A percentile compares a stretch with the other conserved stretches of the same genome.
Conservation (phyloP, 495 filamentous ascomycete species). For the Pseudevernia furfuracea region DNA sequence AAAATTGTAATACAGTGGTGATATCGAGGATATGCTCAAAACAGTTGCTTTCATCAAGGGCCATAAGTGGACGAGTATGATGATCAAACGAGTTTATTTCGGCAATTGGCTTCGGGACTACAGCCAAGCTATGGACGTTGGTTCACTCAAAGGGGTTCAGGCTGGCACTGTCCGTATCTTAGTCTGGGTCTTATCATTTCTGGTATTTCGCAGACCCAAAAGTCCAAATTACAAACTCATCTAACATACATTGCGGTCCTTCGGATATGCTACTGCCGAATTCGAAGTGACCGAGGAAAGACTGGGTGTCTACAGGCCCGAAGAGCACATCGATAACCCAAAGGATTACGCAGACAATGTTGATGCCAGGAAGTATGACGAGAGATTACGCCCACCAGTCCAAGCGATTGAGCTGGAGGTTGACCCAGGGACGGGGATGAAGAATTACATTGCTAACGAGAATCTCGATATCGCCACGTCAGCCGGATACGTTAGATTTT, state of each 20-base stretch:
- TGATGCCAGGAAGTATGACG: constrained; percentile 79
- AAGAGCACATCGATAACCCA: constrained; percentile 90
- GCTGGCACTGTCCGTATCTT: constrained; percentile 85
- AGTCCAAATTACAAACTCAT: constrained; percentile 19
- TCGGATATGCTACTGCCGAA: constrained; percentile 94
- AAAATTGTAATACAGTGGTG: constrained; percentile 45
- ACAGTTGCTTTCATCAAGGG: constrained; percentile 79
- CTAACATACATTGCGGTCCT: constrained; percentile 32
- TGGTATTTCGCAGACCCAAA: not conserved
- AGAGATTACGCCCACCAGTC: constrained; percentile 73
- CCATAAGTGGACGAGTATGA: constrained; percentile 89
- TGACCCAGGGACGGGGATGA: constrained; percentile 84
- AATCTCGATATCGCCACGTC: constrained; percentile 77
- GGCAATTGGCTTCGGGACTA: constrained; percentile 74
- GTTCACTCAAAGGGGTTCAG: constrained; percentile 79
- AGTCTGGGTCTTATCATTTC: constrained; percentile 33
- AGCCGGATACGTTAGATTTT: constrained; percentile 80
- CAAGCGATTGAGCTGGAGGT: constrained; percentile 68
- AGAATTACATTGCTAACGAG: constrained; percentile 98
- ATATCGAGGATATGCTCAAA: constrained; percentile 92
- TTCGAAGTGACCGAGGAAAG: constrained; percentile 93
- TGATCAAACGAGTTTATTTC: constrained; percentile 88
- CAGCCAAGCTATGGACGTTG: constrained; percentile 86
- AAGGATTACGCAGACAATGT: constrained; percentile 83
- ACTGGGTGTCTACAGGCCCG: constrained; percentile 72